phyloP scores from a whole-genome alignment of 495 filamentous ascomycete species.

The Neurospora tetrasperma region DNA sequence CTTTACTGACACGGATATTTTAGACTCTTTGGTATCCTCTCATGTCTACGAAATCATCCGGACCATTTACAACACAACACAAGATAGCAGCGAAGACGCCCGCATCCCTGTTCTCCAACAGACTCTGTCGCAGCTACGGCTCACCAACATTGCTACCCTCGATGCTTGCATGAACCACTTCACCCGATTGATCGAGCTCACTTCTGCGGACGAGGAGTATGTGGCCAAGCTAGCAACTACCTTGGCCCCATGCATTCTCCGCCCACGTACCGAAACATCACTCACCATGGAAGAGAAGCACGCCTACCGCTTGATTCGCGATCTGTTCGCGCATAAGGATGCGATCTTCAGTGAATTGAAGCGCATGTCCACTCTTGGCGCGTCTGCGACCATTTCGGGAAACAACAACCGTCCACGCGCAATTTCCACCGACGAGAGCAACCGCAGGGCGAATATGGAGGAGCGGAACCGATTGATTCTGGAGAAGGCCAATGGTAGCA shows the following conservation, averaged over 20 bases:
- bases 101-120: slow-evolving; percentile 91
- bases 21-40: slow-evolving; percentile 93
- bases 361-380: slow-evolving; percentile 64
- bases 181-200: slow-evolving; percentile 91
- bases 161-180: slow-evolving; percentile 98
- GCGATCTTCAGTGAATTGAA: slow-evolving; percentile 94
- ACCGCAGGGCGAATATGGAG: slow-evolving; percentile 86
- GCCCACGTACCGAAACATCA: slow-evolving; percentile 73
- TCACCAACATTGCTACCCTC: slow-evolving; percentile 96
- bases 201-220: slow-evolving; percentile 86
- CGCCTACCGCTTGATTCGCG: slow-evolving; percentile 81
- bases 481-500: slow-evolving; percentile 41
- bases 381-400: slow-evolving; percentile 34
- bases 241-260: slow-evolving; percentile 81
- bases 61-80: slow-evolving; percentile 83
- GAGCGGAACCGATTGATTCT: slow-evolving; percentile 79
- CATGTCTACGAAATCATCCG: slow-evolving; percentile 99
- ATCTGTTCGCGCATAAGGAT: slow-evolving; percentile 89
- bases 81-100: slow-evolving; percentile 52
- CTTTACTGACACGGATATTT: slow-evolving; percentile 11
- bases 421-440: slow-evolving; percentile 92
- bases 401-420: slow-evolving; percentile 62
- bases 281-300: slow-evolving; percentile 94
- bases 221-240: slow-evolving; percentile 62
- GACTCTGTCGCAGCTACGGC: slow-evolving; percentile 84